phyloP scores from a whole-genome alignment of 169 alveolate species.

The Plasmodium vivax region DNA sequence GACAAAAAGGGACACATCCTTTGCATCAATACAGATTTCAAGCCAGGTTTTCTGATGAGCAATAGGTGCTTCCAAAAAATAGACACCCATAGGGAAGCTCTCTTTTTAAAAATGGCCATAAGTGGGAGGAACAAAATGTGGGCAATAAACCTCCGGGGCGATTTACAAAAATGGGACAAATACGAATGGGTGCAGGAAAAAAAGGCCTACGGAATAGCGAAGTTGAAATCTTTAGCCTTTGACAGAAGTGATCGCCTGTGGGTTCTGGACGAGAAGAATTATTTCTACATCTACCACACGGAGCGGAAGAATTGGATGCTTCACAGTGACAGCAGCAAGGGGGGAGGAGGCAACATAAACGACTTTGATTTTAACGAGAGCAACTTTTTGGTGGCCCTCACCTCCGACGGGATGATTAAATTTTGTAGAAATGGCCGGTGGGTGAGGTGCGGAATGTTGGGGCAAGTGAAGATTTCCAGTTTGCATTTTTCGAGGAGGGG shows the following conservation, averaged over 20 bases:
- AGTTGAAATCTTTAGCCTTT: slow-evolving; percentile 56
- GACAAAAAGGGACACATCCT: slow-evolving; percentile 36
- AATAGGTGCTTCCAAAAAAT: slow-evolving; percentile 24
- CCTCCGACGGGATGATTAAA: slow-evolving; percentile 53
- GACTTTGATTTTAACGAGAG: slow-evolving; percentile 63
- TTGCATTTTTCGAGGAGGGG: slow-evolving; percentile 30
- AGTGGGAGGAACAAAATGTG: slow-evolving; percentile 59
- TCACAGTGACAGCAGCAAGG: slow-evolving; percentile 12
- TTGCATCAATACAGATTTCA: slow-evolving; percentile 29
- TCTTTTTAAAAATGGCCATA: slow-evolving; percentile 28
- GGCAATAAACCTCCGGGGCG: slow-evolving; percentile 61
- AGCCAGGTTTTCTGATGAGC: slow-evolving; percentile 53
- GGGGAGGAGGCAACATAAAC: slow-evolving; percentile 22
- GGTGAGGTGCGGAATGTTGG: slow-evolving; percentile 67
- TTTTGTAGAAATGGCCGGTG: slow-evolving; percentile 25
- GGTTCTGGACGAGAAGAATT: slow-evolving; percentile 59
- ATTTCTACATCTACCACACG: slow-evolving; percentile 22
- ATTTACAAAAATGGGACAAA: slow-evolving; percentile 60
- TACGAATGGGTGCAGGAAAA: slow-evolving; percentile 51
- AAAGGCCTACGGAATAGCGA: slow-evolving; percentile 67
- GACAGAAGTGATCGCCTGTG: slow-evolving; percentile 48
- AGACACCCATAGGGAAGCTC: slow-evolving; percentile 21
- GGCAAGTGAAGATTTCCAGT: slow-evolving; percentile 46
- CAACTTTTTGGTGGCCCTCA: slow-evolving; percentile 35
- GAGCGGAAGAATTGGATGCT: slow-evolving; percentile 64